Conservation (phyloP, 208 protist genomes). For the Jaenimonas drosophilae region DNA sequence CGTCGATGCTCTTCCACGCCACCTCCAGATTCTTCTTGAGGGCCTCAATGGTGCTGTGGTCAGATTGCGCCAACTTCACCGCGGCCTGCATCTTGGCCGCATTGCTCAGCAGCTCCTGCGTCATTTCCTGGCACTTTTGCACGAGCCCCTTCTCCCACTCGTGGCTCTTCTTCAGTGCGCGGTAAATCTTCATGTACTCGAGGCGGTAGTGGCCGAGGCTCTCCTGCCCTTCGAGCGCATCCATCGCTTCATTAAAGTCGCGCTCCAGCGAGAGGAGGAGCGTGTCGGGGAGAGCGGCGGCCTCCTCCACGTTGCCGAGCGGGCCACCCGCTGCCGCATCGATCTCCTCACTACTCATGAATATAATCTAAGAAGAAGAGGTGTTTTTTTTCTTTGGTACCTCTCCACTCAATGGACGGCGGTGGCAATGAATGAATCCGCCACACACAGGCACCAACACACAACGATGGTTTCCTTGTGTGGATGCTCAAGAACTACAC, state of each 20-base stretch:
- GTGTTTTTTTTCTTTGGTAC: too few species aligned
- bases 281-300: constrained; percentile 41
- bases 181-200: constrained; percentile 97
- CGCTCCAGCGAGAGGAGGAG: constrained; percentile 87
- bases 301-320: constrained; percentile 18
- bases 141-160: constrained; percentile 96
- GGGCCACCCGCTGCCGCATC: constrained; percentile 11
- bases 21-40: constrained; percentile 97
- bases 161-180: constrained; percentile 93
- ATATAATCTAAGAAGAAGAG: too few species aligned
- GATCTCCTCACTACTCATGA: too few species aligned
- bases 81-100: constrained; percentile 96
- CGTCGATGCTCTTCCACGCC: constrained; percentile 96
- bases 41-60: constrained; percentile 95
- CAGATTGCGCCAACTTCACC: constrained; percentile 94
- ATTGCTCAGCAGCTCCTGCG: constrained; percentile 95
- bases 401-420: too few species aligned
- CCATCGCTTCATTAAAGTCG: constrained; percentile 93
- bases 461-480: too few species aligned
- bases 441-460: too few species aligned
- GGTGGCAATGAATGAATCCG: too few species aligned
- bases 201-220: constrained; percentile 91
- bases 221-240: constrained; percentile 90
- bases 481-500: neutral
- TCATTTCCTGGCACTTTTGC: constrained; percentile 93